Percentiles rank a stretch among this genome's conserved stretches.
Evolutionary conservation across 352 stramenopile species (phyloP).

Genomic region (Phytophthora pini): DNA sequence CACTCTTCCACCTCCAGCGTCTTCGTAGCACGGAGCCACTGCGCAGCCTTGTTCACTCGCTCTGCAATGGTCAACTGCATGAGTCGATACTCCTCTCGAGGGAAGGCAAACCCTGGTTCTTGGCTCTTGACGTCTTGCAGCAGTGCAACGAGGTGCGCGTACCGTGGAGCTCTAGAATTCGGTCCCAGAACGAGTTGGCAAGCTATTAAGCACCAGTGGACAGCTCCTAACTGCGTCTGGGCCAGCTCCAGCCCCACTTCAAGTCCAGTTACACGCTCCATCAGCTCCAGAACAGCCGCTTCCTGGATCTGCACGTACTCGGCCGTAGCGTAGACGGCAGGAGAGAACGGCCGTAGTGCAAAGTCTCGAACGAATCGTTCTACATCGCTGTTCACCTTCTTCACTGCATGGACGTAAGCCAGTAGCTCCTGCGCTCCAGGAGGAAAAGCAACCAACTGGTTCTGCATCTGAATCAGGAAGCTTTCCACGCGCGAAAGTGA

Average conservation of each 20-base stretch:
- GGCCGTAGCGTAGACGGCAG: conserved; percentile 49
- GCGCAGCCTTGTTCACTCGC: conserved; percentile 61
- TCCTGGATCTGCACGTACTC: conserved; percentile 43
- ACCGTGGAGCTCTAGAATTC: conserved; percentile 54
- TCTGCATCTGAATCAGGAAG: conserved; percentile 64
- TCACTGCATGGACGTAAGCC: conserved; percentile 59
- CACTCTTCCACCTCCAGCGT: conserved; percentile 70
- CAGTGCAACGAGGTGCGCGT: conserved; percentile 73
- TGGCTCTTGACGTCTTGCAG: conserved; percentile 57
- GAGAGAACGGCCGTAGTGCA: conserved; percentile 51
- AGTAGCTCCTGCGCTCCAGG: conserved; percentile 58
- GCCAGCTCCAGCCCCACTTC: conserved; percentile 65
- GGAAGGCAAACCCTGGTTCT: conserved; percentile 58
- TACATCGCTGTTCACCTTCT: conserved; percentile 45
- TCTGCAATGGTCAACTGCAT: conserved; percentile 81
- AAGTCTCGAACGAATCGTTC: conserved; percentile 51
- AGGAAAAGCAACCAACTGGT: conserved; percentile 57
- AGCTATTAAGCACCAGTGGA: conserved; percentile 83
- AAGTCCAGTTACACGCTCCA: conserved; percentile 64
- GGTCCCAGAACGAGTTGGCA: conserved; percentile 67
- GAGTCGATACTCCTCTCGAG: conserved; percentile 66
- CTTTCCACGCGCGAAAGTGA: conserved; percentile 55
- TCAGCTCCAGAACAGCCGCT: conserved; percentile 45
- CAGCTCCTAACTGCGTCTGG: conserved; percentile 57
- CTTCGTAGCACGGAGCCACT: conserved; percentile 75